These are phyloP conservation scores for Aspergillus texensis DNA, from an alignment of 2,329 filamentous ascomycete species.

Conservation along the genomic window DNA sequence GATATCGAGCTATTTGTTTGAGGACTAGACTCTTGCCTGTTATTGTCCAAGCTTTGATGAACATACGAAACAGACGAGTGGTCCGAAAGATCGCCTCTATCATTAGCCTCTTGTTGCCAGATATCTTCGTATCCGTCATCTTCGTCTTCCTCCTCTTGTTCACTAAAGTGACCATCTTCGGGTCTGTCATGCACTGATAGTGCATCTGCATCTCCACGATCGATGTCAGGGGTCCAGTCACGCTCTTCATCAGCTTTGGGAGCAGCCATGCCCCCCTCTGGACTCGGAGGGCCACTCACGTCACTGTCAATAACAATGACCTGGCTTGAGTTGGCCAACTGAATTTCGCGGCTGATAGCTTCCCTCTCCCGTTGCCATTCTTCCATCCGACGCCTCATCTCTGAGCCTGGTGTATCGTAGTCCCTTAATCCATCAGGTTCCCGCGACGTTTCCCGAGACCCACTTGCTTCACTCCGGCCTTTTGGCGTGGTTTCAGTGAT, in stretches of 20 bases:
- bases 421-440: constrained; percentile 1
- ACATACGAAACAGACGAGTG: constrained; percentile 23
- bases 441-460: constrained; percentile 14
- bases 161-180: constrained; percentile 17
- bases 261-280: constrained; percentile 4
- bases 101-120: constrained; percentile 50
- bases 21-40: constrained; percentile 33
- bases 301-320: constrained; percentile 51
- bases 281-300: constrained; percentile 23
- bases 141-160: constrained; percentile 25
- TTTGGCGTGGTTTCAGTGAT: not conserved
- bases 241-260: constrained; percentile 6
- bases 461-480: constrained; percentile 8
- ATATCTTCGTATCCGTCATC: constrained; percentile 49
- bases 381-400: constrained; percentile 37
- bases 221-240: constrained; percentile 6
- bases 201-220: constrained; percentile 16
- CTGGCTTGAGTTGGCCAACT: constrained; percentile 44
- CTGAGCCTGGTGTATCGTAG: constrained; percentile 19
- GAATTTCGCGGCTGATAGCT: constrained; percentile 46
- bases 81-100: constrained; percentile 37
- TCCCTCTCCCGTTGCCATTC: constrained; percentile 51
- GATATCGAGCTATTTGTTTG: constrained; percentile 34
- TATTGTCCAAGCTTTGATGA: constrained; percentile 24
- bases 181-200: constrained; percentile 15